Conservation (phyloP, 352 stramenopile species). For the Globisporangium mamillatum region DNA sequence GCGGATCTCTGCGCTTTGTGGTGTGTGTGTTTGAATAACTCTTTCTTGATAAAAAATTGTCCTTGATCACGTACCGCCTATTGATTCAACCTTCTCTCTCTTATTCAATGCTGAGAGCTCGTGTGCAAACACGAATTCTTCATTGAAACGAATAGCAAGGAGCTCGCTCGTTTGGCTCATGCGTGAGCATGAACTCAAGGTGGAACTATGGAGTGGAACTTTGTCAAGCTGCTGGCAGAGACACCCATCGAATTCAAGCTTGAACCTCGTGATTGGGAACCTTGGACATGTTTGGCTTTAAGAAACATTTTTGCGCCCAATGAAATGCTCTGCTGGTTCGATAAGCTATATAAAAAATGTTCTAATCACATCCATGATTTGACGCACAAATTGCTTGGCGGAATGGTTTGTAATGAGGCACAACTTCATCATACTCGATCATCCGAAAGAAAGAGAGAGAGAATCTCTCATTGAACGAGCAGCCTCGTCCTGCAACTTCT, state of each 20-base stretch:
- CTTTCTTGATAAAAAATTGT: conserved; percentile 1
- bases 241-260: background rate
- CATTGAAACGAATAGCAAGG: no score
- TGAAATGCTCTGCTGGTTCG: background rate
- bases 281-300: no score
- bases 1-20: background rate
- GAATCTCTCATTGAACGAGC: background rate
- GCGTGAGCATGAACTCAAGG: background rate
- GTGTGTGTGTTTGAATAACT: background rate
- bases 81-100: background rate
- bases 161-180: background rate
- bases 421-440: background rate
- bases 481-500: background rate
- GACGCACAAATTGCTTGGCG: background rate
- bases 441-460: no score
- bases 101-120: background rate
- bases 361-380: background rate
- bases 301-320: background rate
- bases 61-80: background rate
- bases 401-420: background rate
- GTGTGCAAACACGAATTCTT: no score
- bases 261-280: no score
- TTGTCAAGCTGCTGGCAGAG: background rate
- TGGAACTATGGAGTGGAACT: background rate
- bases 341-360: no score